Percentiles rank a stretch among this genome's conserved stretches.
These are phyloP conservation scores for Wickerhamomyces bisporus DNA, from an alignment of 805 yeast species.

Conservation along the genomic window DNA sequence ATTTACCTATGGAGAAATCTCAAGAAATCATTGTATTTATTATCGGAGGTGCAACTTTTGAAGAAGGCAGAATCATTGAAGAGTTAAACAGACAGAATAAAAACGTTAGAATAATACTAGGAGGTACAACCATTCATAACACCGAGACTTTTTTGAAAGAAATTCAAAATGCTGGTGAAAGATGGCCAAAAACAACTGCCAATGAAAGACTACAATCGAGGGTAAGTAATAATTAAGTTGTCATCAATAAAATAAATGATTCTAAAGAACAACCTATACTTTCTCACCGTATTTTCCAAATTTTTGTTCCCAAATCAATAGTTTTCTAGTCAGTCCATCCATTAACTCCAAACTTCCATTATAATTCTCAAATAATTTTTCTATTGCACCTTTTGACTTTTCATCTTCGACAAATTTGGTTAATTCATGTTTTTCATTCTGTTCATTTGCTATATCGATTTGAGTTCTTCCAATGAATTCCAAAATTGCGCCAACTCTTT, in stretches of 20 bases:
- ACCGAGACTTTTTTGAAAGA: slow-evolving; percentile 32
- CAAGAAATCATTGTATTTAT: slow-evolving; percentile 70
- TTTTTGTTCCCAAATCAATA: slow-evolving; percentile 75
- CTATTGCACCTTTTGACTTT: slow-evolving; percentile 32
- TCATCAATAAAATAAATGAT: no score
- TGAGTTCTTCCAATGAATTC: slow-evolving; percentile 90
- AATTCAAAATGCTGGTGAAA: slow-evolving; percentile 31
- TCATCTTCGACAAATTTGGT: slow-evolving; percentile 42
- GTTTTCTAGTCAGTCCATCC: slow-evolving; percentile 67
- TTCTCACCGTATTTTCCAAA: slow-evolving; percentile 34
- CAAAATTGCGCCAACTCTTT: slow-evolving; percentile 82
- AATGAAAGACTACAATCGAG: slow-evolving; percentile 9
- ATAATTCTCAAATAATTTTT: slow-evolving; percentile 42
- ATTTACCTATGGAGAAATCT: slow-evolving; percentile 30
- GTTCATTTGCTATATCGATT: slow-evolving; percentile 73
- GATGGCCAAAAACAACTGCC: slow-evolving; percentile 27
- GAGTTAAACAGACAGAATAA: slow-evolving; percentile 54
- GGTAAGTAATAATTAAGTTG: not conserved
- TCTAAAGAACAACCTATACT: no score
- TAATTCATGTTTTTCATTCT: slow-evolving; percentile 48
- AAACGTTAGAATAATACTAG: slow-evolving; percentile 66
- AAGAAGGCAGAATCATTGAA: slow-evolving; percentile 80
- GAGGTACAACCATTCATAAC: slow-evolving; percentile 63
- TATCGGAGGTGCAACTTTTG: slow-evolving; percentile 89
- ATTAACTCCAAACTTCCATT: slow-evolving; percentile 58